Evolutionary conservation across 352 stramenopile genomes (phyloP).

Genomic region (Peronospora belbahrii): DNA sequence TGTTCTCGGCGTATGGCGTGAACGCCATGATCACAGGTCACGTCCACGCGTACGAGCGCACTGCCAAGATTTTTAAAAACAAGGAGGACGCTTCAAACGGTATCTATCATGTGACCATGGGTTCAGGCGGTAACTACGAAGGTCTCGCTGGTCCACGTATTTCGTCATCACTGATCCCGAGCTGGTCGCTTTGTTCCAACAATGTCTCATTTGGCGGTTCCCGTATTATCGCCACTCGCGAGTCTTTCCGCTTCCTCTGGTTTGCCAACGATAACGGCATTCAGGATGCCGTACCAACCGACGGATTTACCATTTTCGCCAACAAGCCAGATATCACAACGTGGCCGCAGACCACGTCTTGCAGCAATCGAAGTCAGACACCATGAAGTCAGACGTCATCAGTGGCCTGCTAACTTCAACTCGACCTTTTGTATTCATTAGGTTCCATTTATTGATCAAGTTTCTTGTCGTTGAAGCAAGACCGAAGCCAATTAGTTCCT

Average conservation of each 20-base stretch:
- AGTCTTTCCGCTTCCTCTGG: conserved; percentile 38
- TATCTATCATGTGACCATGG: conserved; percentile 41
- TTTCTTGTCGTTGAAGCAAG: neutral
- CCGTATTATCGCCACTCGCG: conserved; percentile 36
- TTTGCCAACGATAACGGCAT: conserved; percentile 39
- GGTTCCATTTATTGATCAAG: conserved; percentile 1
- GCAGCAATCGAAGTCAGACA: neutral
- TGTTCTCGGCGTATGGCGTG: conserved; percentile 35
- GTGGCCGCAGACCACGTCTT: conserved; percentile 24
- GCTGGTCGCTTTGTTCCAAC: conserved; percentile 34
- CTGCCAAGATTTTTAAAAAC: conserved; percentile 43
- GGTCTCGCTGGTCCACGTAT: conserved; percentile 34
- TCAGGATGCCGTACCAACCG: conserved; percentile 27
- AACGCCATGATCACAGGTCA: conserved; percentile 42
- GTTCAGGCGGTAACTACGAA: conserved; percentile 45
- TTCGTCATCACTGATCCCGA: conserved; percentile 19
- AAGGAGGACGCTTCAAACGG: conserved; percentile 31
- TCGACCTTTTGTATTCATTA: neutral
- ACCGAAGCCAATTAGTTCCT: conserved; percentile 4
- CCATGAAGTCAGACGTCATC: neutral
- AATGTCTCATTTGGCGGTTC: conserved; percentile 41
- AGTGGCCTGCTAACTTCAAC: conserved; percentile 8
- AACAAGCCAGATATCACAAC: conserved; percentile 28
- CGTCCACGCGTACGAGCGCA: conserved; percentile 45
- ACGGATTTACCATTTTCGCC: conserved; percentile 44